Conservation (phyloP, 345 rosid genomes). For the Cardamine resedifolia region DNA sequence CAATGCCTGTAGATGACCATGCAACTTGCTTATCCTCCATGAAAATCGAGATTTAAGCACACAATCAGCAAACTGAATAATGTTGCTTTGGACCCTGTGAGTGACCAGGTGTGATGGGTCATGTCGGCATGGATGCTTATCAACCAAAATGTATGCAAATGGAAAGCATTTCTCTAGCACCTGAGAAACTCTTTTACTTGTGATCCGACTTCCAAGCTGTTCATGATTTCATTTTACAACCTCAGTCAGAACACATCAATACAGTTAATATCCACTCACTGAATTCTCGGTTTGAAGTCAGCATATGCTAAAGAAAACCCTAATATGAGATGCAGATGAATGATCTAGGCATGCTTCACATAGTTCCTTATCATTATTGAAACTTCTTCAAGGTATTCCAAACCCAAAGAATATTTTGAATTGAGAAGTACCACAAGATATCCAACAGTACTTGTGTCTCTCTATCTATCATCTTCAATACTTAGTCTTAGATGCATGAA, state of each 20-base stretch:
- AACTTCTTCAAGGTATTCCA: conserved; percentile 6
- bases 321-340: conserved; percentile 6
- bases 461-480: conserved; percentile 10
- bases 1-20: conserved; percentile 49
- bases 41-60: conserved; percentile 52
- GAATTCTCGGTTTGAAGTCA: not conserved
- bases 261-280: not conserved
- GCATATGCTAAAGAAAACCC: not conserved
- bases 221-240: conserved; percentile 35
- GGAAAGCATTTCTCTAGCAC: conserved; percentile 76
- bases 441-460: not conserved
- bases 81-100: conserved; percentile 78
- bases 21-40: conserved; percentile 47
- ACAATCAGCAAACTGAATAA: conserved; percentile 58
- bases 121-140: conserved; percentile 77
- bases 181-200: conserved; percentile 78
- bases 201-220: conserved; percentile 91
- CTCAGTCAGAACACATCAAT: conserved; percentile 13
- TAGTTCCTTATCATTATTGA: conserved; percentile 10
- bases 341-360: not conserved
- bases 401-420: not conserved
- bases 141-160: conserved; percentile 72
- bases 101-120: conserved; percentile 93
- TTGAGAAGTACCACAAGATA: conserved; percentile 2
- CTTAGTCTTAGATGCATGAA: conserved; percentile 23